Evolutionary conservation across 345 rosid genomes (phyloP), one percentile per base, ranked within the genome.

Genomic region (Arabis alpina): DNA sequence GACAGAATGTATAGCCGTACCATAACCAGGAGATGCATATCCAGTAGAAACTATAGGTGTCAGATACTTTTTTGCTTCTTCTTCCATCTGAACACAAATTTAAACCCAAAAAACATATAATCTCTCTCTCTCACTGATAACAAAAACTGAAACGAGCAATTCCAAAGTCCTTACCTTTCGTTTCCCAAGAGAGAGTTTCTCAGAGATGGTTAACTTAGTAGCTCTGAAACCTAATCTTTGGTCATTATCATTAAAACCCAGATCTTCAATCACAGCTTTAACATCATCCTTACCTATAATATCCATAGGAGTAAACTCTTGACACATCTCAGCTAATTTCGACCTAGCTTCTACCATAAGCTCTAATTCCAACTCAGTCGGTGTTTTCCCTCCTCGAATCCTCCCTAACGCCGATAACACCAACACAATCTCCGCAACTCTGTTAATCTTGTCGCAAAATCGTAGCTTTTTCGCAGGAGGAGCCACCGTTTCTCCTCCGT

Each of bases 401-500:
- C 84, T 77, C 71, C 86, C 87, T 80, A 90, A 87, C 30, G 88
- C 83, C 15, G 98, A 87, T 74, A 93, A 52, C 56, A 88, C 88
- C 50, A 90, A 74, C 60, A 93, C 96, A 27, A 90, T 87, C 89
- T 93, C 97, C 52, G 98, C 93, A 72, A 88, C 96, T 52, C 90
- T 72, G 54, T 66, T 82, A 32, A 81, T 53, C 13, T 66, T 83
- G 14, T 67, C 69, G 30, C 67, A 6, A 39, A 65, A 63, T 10
- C 83, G 79, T 52, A 48, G 83, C 76, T 50, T 84, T 66, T 89
- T 89, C 7, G 72, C 63, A 70, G 39, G 68, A 11, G 66, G 78
- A 44, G 30, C 23, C 45, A 61, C 53, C 15, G 41, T 36, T 24
- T 64, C 82, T n/a, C 11, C 72, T 27, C 14, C 53, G 6, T 61